Evolutionary conservation across 306 rosid genomes (phyloP), one percentile per base, ranked within the genome.

Genomic region (Luffa aegyptiaca): DNA sequence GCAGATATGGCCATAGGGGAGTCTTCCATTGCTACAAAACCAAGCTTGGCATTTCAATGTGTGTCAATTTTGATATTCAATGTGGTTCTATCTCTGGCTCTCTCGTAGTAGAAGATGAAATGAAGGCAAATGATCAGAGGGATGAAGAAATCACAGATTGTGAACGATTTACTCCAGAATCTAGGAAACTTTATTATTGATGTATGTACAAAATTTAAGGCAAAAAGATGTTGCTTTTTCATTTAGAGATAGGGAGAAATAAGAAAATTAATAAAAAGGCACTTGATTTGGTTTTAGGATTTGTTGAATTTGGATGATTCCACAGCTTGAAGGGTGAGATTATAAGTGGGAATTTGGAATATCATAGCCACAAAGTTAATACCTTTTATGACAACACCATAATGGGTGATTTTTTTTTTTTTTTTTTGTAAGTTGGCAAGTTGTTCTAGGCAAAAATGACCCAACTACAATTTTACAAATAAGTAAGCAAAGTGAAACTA

Each of bases 271-370:
- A 31, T 62, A 7, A 37, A 49, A 49, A 33, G 26, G 78, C 6
- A 73, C 8, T 48, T 73, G 26, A 26, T 72, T 72, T 72, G 21
- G 57, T 4, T 48, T 72, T n/a, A 45, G 10, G 31, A 41, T 39
- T 66, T 66, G 74, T 68, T 68, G 51, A 68, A 68, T 37, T 68
- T 68, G 16, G 56, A 72, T 72, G 76, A 73, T 31, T 31, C 77
- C 44, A 5, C 5, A 48, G 77, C 5, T 48, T 48, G 59, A 72
- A 72, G 26, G 77, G 58, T 48, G 6, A 46, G 31, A 5, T 69
- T 41, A 69, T 11, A 26, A 70, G 55, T 70, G 76, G 76, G 35
- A 70, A 44, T 44, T 69, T 69, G 75, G 75, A 69, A 69, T 69
- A 69, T 0, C 18, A 20, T 9, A 44, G 37, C 75, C 75, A 20